Evolutionary conservation across 2,329 filamentous ascomycete genomes (phyloP), one percentile per base, ranked within the genome.

Genomic region (Xylaria digitata): DNA sequence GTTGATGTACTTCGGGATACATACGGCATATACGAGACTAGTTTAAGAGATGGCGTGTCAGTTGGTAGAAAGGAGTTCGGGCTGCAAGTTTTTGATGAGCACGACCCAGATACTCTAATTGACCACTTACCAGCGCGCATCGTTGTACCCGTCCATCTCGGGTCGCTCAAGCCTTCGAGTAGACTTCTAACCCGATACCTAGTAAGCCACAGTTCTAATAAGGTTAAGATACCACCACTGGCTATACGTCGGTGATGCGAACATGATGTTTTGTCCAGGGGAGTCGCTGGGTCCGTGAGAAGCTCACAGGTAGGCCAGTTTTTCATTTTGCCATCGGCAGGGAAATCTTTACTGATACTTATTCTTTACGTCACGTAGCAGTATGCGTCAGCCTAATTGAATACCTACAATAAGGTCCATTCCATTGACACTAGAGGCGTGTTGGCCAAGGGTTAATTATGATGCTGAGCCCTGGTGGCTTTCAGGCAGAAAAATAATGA

Each of bases 21-120:
- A 60, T 75, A 84, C 82, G 61, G 82, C 78, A 72, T 84, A 85
- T 67, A 78, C 76, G 3, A 82, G 82, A 72, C 82, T 83, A 26
- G 9, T 49, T 59, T 21, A 5, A 5, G 17, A 34, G 32, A 13
- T 54, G 3, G 3, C 15, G 7, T 11, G 30, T 63, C 32, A 66
- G 64, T 23, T 32, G 5, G 23, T 19, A 6, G 21, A 64, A n/a
- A 46, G 3, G 11, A 62, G 26, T 26, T 45, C 30, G 37, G 37
- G 30, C 15, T 17, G 30, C 32, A 9, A 26, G 7, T 26, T 1
- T 50, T 8, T 21, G 48, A 40, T 21, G 48, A 50, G 61, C 32
- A 61, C 42, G 43, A n/a, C 30, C n/a, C 26, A 8, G 11, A 13
- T 6, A 11, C 9, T 45, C 9, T 15, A 7, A 21, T n/a, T 34